Base-by-base conservation (phyloP, 768 basidiomycete species). In the Boletus sp. region DNA sequence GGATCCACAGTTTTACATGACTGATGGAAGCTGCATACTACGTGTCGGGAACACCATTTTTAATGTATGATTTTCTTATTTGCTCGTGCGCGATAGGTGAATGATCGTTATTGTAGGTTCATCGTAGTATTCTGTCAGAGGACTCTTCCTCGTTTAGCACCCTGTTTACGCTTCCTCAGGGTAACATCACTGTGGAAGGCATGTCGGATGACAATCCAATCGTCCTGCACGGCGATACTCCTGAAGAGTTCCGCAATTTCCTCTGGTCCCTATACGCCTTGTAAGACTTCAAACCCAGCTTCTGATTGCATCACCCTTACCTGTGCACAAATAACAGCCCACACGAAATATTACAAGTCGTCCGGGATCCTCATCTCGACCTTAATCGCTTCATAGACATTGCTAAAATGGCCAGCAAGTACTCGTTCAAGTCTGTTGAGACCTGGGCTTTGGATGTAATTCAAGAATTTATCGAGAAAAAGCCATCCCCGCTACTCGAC, bases 401-500 rank as follows among this genome's bases (percentile, higher is more conserved):
- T 55, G 84, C 85, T 5, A 79, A 79, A 10, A 75, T 90, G 12
- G 77, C 87, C 29, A 84, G 83, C 75, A 90, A 90, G 73, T 90
- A 90, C 63, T 78, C 82, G 24, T 90, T 89, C 80, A 87, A 83
- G 68, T 81, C 83, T 9, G 69, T 87, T 33, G 89, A 90, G 67
- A 84, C 82, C 1, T 90, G 89, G 89, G 81, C 86, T 1, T 76
- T 90, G 18, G 85, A 88, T 58, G 83, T 80, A n/a, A 84, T 90
- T 47, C 84, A 86, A 58, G 82, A 84, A 64, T 85, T 81, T 57
- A 81, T 89, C 24, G 83, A 83, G 58, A 79, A 77, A 50, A 82
- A 81, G 63, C 78, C 80, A 29, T 82, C 81, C 1, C 81, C 83
- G 2, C 73, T 84, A 59, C 71, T 83, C 50, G 74, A 73, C 42